A percentile compares a stretch with the other conserved stretches of the same genome.
Conservation (phyloP, 1,139 yeast species). For the Sugiyamaella sp. region DNA sequence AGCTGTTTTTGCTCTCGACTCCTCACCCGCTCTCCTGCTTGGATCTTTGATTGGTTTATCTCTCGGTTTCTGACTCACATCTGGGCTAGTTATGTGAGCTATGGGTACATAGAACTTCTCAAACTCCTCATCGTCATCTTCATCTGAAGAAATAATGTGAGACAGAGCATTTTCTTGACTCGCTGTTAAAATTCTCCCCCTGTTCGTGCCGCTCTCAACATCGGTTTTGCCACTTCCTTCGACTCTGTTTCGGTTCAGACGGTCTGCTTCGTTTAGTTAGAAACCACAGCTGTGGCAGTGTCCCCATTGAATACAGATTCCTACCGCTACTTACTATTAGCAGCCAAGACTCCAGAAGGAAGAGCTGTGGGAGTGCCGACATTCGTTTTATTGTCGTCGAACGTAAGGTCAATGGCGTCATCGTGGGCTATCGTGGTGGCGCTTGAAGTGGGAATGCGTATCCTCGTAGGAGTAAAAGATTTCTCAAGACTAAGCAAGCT, state of each 20-base stretch:
- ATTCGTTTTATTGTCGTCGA: background rate
- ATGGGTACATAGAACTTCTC: background rate
- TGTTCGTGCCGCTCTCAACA: background rate
- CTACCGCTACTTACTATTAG: background rate
- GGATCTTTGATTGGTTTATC: too few species aligned
- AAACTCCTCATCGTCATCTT: conserved; percentile 7
- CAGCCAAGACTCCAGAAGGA: too few species aligned
- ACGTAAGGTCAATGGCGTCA: background rate
- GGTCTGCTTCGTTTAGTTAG: too few species aligned
- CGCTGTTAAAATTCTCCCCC: background rate
- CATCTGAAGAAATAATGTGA: conserved; percentile 9
- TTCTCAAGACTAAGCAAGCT: conserved; percentile 1
- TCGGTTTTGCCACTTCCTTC: background rate
- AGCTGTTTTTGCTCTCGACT: too few species aligned
- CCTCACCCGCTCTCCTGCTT: too few species aligned
- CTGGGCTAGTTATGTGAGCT: too few species aligned
- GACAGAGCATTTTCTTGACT: conserved; percentile 7
- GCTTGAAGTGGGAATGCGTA: background rate
- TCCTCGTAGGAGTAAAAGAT: background rate
- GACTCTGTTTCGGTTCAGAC: background rate
- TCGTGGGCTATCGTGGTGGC: background rate
- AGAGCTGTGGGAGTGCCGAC: too few species aligned
- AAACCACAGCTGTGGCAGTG: too few species aligned
- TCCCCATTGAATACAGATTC: too few species aligned
- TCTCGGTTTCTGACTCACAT: too few species aligned